Base-by-base conservation (phyloP, 257 asterid genomes). In the Handroanthus guayacan region DNA sequence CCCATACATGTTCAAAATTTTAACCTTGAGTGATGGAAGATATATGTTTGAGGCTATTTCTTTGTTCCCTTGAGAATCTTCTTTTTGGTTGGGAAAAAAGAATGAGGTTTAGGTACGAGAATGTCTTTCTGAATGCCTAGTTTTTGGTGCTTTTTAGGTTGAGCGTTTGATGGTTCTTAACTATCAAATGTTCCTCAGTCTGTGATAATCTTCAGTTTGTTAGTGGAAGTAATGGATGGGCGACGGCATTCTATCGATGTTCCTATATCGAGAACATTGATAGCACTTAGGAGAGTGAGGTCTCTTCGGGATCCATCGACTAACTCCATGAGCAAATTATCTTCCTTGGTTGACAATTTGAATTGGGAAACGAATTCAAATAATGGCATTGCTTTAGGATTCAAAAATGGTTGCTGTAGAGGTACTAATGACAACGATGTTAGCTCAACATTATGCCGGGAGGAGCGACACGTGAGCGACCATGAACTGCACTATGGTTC, bases 271-370 rank as follows among this genome's bases (percentile, higher is more conserved):
- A 86, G 84, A 83, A 65, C 97, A 3, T 78, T 94, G 76, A 82
- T 91, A 31, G 98, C 95, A 37, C 92, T 94, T 10, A 81, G 96
- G 78, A 82, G 97, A 85, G 98, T 91, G 78, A 91, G 92, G 86
- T 94, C 98, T 31, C 97, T 94, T 61, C 87, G 98, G 14, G 98
- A 94, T 71, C 98, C 97, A 62, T 84, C 96, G 2, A 94, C 98
- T 7, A 90, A 87, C 78, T 87, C 97, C 4, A 78, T 82, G 78
- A 89, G 91, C 84, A 92, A 86, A 82, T 82, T 90, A 17, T 82
- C 89, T 16, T 62, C 90, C 48, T 77, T 84, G 18, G 81, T 85
- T n/a, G 96, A 90, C 69, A 84, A 79, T 80, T 67, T 83, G 73
- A 85, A 89, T 43, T 91, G 97, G 97, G 98, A 93, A 71, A 83